phyloP scores from a whole-genome alignment of 129 eudicot species.

The Centaurea solstitialis region DNA sequence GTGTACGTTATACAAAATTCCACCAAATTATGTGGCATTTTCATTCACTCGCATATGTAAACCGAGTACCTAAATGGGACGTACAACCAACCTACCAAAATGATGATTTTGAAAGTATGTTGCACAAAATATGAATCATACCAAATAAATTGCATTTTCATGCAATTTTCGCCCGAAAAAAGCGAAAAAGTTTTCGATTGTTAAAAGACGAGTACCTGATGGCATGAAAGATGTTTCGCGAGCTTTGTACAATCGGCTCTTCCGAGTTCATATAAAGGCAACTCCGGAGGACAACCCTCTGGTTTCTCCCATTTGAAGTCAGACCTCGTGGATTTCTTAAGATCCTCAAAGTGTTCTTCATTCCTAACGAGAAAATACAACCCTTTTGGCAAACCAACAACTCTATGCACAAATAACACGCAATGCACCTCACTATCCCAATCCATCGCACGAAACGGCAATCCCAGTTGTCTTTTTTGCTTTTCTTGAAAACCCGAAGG shows the following conservation, averaged over 20 bases:
- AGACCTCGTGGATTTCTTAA: slow-evolving; percentile 51
- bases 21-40: not conserved
- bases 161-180: not conserved
- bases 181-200: not conserved
- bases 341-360: slow-evolving; percentile 69
- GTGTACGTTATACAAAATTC: too few relatives aligned
- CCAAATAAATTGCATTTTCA: not conserved
- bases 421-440: slow-evolving; percentile 92
- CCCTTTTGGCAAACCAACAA: slow-evolving; percentile 78
- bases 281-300: slow-evolving; percentile 82
- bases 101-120: not conserved
- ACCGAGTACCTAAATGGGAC: not conserved
- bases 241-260: slow-evolving; percentile 57
- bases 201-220: slow-evolving; percentile 53
- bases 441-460: slow-evolving; percentile 79
- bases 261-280: slow-evolving; percentile 82
- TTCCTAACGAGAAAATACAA: slow-evolving; percentile 91
- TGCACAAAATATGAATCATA: not conserved
- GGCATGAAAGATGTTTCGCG: slow-evolving; percentile 78
- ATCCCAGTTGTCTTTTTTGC: slow-evolving; percentile 64
- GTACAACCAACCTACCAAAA: too few relatives aligned
- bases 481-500: slow-evolving; percentile 63
- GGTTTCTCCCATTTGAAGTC: slow-evolving; percentile 90
- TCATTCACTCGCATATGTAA: not conserved
- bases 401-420: slow-evolving; percentile 89